Conservation (phyloP, 768 basidiomycete species). For the Suillus occidentalis region DNA sequence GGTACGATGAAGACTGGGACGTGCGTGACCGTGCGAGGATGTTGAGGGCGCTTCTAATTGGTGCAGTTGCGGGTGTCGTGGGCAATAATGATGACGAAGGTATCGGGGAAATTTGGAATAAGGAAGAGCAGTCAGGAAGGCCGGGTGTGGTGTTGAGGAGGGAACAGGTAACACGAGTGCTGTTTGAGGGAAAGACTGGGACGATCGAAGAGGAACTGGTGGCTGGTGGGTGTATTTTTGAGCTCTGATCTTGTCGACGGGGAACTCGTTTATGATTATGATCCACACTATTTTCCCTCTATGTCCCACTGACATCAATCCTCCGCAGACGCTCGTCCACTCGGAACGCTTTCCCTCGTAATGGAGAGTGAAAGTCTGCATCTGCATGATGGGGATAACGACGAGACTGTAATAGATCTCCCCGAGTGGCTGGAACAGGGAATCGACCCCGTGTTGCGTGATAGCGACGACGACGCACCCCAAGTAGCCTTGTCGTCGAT, state of each 20-base stretch:
- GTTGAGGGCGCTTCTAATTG: slow-evolving; percentile 66
- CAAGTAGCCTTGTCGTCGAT: neutral
- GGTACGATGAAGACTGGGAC: slow-evolving; percentile 88
- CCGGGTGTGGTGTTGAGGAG: slow-evolving; percentile 72
- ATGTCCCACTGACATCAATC: slow-evolving; percentile 22
- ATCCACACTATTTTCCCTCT: neutral
- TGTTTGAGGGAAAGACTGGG: slow-evolving; percentile 74
- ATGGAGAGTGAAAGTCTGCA: slow-evolving; percentile 43
- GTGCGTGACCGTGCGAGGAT: slow-evolving; percentile 89
- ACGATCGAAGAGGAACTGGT: slow-evolving; percentile 41
- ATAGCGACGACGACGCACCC: slow-evolving; percentile 55
- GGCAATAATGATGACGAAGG: slow-evolving; percentile 45
- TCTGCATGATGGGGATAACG: slow-evolving; percentile 42
- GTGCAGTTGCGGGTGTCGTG: slow-evolving; percentile 42
- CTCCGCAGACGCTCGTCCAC: slow-evolving; percentile 36
- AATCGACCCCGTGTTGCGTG: slow-evolving; percentile 74
- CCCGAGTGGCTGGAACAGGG: slow-evolving; percentile 91
- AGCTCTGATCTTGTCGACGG: slow-evolving; percentile 3
- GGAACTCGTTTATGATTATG: slow-evolving; percentile 1
- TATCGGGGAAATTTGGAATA: neutral
- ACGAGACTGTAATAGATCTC: slow-evolving; percentile 37
- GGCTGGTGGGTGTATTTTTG: slow-evolving; percentile 28
- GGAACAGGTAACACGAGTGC: slow-evolving; percentile 78
- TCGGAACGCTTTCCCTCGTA: slow-evolving; percentile 70
- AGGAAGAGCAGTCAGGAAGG: neutral